phyloP scores from a whole-genome alignment of 1,139 yeast genomes.

The Eremothecium coryli region DNA sequence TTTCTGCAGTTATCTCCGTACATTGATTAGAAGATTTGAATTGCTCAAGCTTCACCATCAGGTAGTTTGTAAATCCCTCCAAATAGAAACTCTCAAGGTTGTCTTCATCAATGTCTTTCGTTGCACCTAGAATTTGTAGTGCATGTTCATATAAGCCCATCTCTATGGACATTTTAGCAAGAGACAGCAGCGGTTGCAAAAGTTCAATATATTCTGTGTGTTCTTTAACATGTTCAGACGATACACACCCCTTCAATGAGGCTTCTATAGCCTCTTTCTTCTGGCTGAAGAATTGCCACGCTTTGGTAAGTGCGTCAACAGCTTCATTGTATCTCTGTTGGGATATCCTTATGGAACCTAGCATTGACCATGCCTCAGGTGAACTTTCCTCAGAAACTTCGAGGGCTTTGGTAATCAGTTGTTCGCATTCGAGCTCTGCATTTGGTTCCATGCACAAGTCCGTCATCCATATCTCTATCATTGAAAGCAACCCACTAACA shows the following conservation, averaged over 20 bases:
- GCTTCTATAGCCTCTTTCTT: constrained; percentile 46
- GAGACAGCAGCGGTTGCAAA: constrained; percentile 57
- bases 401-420: constrained; percentile 57
- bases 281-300: constrained; percentile 61
- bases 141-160: constrained; percentile 62
- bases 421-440: constrained; percentile 77
- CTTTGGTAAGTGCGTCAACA: constrained; percentile 48
- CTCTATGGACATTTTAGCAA: constrained; percentile 70
- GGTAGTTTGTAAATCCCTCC: constrained; percentile 67
- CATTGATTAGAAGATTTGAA: constrained; percentile 21
- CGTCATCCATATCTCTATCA: constrained; percentile 98
- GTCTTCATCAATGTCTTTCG: constrained; percentile 74
- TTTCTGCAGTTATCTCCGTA: constrained; percentile 21
- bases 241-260: constrained; percentile 31
- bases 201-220: constrained; percentile 50
- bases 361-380: constrained; percentile 73
- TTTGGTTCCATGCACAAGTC: constrained; percentile 90
- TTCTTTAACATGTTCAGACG: constrained; percentile 34
- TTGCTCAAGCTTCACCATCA: constrained; percentile 42
- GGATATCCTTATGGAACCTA: constrained; percentile 84
- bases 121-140: constrained; percentile 47
- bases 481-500: constrained; percentile 71
- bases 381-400: constrained; percentile 45
- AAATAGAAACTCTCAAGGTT: constrained; percentile 71
- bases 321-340: constrained; percentile 78